Base-by-base conservation (phyloP, 1,139 yeast species). In the Blastobotrys ciferrii region DNA sequence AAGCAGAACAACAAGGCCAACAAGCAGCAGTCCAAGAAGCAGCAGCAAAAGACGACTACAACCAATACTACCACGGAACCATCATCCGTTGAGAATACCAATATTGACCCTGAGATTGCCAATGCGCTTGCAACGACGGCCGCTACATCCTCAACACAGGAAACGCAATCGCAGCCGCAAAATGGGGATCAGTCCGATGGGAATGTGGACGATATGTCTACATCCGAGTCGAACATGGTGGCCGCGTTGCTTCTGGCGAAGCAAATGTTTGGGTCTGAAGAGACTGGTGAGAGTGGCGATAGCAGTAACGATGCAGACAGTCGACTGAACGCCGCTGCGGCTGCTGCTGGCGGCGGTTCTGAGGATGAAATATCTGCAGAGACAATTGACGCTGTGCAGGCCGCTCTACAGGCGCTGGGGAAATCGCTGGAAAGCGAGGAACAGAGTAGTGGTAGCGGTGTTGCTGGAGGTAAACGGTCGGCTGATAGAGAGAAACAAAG, bases 321-420 rank as follows among this genome's bases (percentile, higher is more conserved):
- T 15, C 23, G 23, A 18, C 36, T 40, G 4, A 32, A 36, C 12
- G 40, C 18, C 7, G 40, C 40, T 4, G 40, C 43, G 15, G 32
- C 43, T 12, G 40, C 18, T 6, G 40, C 40, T 4, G 40, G 33
- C 9, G 32, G 33, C 12, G 19, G 40, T 9, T 36, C 19, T 2
- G 61, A 59, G 25, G 55, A 54, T 19, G 61, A 59, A 9, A 52
- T 65, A 11, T 65, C 60, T 42, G 59, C 66, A 2, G 69, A 65
- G n/a, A 62, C 72, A 2, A 56, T 68, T 51, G 67, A 68, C 15
- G 71, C 73, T 2, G 61, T 69, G 7, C 69, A 67, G 51, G 65
- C 64, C 28, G 69, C 70, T 4, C 57, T 67, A 15, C 61, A 61
- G 32, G 67, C 65, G 14, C 58, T 64, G 20, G 60, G 63, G 17